Evolutionary conservation across 2,329 filamentous ascomycete genomes (phyloP).

Genomic region (Aspergillus novoparasiticus): DNA sequence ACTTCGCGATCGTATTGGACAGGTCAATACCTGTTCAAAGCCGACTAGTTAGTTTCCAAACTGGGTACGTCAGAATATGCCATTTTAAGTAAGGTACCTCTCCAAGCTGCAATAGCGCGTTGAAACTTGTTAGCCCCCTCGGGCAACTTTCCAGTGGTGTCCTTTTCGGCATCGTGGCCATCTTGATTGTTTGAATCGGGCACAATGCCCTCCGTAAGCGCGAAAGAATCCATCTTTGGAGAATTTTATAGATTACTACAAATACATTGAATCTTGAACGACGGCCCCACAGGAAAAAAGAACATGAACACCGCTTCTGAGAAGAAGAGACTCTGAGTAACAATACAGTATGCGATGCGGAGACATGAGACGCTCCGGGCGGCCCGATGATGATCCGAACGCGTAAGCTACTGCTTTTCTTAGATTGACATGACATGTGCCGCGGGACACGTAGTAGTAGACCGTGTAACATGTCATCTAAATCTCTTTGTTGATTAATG

Average conservation of each 20-base stretch:
- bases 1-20: conserved; percentile 75
- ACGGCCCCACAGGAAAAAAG: conserved; percentile 27
- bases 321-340: background rate
- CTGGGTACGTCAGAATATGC: background rate
- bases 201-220: conserved; percentile 43
- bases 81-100: conserved; percentile 64
- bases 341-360: conserved; percentile 24
- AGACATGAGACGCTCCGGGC: conserved; percentile 34
- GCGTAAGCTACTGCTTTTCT: conserved; percentile 16
- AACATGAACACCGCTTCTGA: conserved; percentile 13
- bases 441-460: background rate
- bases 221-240: conserved; percentile 46
- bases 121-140: conserved; percentile 91
- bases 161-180: conserved; percentile 26
- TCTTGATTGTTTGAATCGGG: conserved; percentile 33
- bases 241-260: conserved; percentile 1
- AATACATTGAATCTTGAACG: conserved; percentile 14
- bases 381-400: conserved; percentile 36
- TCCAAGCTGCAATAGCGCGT: conserved; percentile 92
- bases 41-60: conserved; percentile 6
- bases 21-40: conserved; percentile 74
- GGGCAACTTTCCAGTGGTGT: conserved; percentile 34
- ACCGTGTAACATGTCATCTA: background rate
- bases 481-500: background rate
- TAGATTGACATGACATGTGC: background rate